Base-by-base conservation (phyloP, 2,329 filamentous ascomycete genomes). In the Hypoxylon sp. region DNA sequence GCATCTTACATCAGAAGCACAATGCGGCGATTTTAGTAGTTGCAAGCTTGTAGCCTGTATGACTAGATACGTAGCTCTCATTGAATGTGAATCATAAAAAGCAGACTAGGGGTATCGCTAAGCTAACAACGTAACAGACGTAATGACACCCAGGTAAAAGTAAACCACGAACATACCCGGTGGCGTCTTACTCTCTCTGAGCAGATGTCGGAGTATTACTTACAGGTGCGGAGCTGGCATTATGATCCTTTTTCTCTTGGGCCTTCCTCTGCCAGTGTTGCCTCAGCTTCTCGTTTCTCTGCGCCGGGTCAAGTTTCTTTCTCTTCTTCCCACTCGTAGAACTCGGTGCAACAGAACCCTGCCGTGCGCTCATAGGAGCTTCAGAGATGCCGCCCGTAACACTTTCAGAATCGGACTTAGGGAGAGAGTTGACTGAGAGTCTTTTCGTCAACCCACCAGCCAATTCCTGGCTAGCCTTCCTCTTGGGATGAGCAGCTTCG, bases 201-300 rank as follows among this genome's bases (percentile, higher is more conserved):
- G 59, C 68, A 11, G 70, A 71, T 7, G 60, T 69, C 2, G 70
- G 68, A 6, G 62, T 70, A 30, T 63, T 69, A 17, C 46, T 64
- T 5, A 59, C 37, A 19, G 65, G 61, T 10, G 59, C 52, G 24
- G 67, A 67, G 37, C 67, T 69, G 7, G 65, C 43, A 53, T 66
- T 66, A 19, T 55, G 57, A 6, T 68, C 64, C 47, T 48, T 60
- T 11, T 60, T 44, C 34, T 44, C 20, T 24, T 56, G 32, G 13
- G 48, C 54, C 8, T 37, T 44, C 28, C 52, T 55, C 50, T 62
- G 57, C 6, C 64, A 4, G 32, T 50, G 67, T 22, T 62, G 62
- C 6, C 8, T 39, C 6, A 63, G 63, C 8, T 32, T 26, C 50
- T 20, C 19, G 24, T 39, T 62, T 28, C 62, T 59, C 44, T 56